phyloP scores from a whole-genome alignment of 805 yeast species.

The Metschnikowia sp. region DNA sequence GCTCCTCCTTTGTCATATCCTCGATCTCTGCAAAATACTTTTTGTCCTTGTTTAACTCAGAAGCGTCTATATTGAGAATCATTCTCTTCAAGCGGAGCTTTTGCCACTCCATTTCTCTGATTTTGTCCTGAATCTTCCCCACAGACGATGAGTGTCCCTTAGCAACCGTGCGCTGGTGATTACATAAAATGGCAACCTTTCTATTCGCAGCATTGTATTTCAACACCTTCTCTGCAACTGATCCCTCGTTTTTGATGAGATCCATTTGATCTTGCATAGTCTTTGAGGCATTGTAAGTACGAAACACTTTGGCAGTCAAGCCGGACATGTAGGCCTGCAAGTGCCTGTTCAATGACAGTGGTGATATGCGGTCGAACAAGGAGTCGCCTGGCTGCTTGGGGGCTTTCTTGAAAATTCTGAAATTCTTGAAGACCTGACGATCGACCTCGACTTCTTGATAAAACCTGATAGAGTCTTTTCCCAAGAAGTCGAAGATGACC shows the following conservation, averaged over 20 bases:
- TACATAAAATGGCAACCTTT: slow-evolving; percentile 92
- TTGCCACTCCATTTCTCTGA: slow-evolving; percentile 83
- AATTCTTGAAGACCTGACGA: slow-evolving; percentile 84
- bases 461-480: slow-evolving; percentile 91
- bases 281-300: slow-evolving; percentile 94
- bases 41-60: slow-evolving; percentile 47
- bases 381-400: slow-evolving; percentile 94
- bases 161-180: slow-evolving; percentile 91
- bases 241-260: slow-evolving; percentile 78
- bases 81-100: slow-evolving; percentile 69
- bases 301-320: slow-evolving; percentile 92
- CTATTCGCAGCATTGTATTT: slow-evolving; percentile 92
- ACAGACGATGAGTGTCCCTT: slow-evolving; percentile 81
- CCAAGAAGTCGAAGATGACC: slow-evolving; percentile 87
- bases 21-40: slow-evolving; percentile 66
- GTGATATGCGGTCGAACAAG: slow-evolving; percentile 86
- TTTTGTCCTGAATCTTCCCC: slow-evolving; percentile 70
- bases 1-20: slow-evolving; percentile 64
- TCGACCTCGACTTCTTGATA: slow-evolving; percentile 93
- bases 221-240: slow-evolving; percentile 82
- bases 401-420: slow-evolving; percentile 78
- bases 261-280: slow-evolving; percentile 96
- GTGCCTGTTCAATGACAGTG: slow-evolving; percentile 76
- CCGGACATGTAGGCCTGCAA: slow-evolving; percentile 90
- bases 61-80: slow-evolving; percentile 63